Percentiles rank a stretch among this genome's conserved stretches.
Evolutionary conservation across 805 yeast genomes (phyloP).

Genomic region (Lipomyces yamanashiensis): DNA sequence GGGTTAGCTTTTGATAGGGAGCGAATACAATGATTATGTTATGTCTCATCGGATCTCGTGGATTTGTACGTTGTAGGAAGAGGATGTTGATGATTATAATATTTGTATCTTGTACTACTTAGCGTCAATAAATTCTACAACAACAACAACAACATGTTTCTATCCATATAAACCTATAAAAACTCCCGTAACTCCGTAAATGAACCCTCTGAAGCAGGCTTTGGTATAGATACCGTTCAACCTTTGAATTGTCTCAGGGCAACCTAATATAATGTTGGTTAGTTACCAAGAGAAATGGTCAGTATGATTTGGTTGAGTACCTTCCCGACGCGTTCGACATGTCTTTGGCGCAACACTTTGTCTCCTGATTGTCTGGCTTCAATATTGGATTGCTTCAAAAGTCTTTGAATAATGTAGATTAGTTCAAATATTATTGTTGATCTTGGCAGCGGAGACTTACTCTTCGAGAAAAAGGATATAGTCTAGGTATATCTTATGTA

Average conservation of each 20-base stretch:
- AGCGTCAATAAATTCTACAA: no score
- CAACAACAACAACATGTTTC: no score
- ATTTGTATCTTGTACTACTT: no score
- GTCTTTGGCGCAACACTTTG: conserved; percentile 21
- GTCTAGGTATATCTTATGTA: conserved; percentile 30
- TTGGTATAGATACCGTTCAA: not conserved
- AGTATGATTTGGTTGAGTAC: not conserved
- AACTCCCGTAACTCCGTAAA: not conserved
- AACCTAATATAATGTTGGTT: not conserved
- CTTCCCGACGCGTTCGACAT: conserved; percentile 27
- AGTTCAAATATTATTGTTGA: not conserved
- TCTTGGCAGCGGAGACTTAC: conserved; percentile 10
- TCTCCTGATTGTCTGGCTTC: conserved; percentile 32
- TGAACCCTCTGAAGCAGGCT: not conserved
- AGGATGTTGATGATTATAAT: no score
- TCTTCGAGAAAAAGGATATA: conserved; percentile 32
- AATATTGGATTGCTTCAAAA: conserved; percentile 21
- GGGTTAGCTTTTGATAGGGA: no score
- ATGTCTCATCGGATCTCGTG: no score
- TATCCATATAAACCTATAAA: not conserved
- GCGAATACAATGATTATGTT: no score
- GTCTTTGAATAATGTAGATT: not conserved
- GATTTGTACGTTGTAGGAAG: no score
- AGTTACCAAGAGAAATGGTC: not conserved
- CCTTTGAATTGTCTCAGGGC: conserved; percentile 21